Percentiles rank a stretch among this genome's conserved stretches.
Evolutionary conservation across 148 eudicot genomes (phyloP).

Genomic region (Linanthus parryae): DNA sequence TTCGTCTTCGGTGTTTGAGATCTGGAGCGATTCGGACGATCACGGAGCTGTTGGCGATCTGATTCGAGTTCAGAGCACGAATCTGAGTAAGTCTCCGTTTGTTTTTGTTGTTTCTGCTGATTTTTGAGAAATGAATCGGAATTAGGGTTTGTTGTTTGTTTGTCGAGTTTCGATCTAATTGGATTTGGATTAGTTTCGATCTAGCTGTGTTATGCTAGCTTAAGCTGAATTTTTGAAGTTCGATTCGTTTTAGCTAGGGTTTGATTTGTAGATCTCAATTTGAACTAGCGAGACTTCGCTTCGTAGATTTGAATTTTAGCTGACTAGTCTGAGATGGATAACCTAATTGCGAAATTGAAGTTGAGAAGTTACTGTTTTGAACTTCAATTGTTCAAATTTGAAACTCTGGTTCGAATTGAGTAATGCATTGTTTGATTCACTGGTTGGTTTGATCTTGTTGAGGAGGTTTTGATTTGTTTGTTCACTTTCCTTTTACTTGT

Average conservation of each 20-base stretch:
- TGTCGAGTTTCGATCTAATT: background rate
- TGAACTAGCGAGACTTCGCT: background rate
- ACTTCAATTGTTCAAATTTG: background rate
- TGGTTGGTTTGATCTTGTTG: conserved; percentile 7
- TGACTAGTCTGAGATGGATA: no score
- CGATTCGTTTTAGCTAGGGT: background rate
- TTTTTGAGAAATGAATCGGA: background rate
- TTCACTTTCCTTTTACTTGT: background rate
- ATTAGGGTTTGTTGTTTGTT: background rate
- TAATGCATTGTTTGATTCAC: conserved; percentile 4
- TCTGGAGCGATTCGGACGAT: conserved; percentile 25
- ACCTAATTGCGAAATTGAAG: background rate
- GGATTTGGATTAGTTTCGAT: no score
- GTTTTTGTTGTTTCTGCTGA: background rate
- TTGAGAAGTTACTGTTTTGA: background rate
- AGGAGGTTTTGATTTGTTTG: conserved; percentile 1
- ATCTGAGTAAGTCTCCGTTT: conserved; percentile 42
- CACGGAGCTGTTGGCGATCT: conserved; percentile 29
- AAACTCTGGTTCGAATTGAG: background rate
- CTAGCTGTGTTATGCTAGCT: background rate
- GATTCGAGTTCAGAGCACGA: conserved; percentile 20
- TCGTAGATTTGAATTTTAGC: no score
- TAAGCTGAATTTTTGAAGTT: background rate
- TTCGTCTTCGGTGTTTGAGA: no score
- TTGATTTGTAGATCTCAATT: background rate